Base-by-base conservation (phyloP, 345 rosid genomes). In the Aquilaria malaccensis region DNA sequence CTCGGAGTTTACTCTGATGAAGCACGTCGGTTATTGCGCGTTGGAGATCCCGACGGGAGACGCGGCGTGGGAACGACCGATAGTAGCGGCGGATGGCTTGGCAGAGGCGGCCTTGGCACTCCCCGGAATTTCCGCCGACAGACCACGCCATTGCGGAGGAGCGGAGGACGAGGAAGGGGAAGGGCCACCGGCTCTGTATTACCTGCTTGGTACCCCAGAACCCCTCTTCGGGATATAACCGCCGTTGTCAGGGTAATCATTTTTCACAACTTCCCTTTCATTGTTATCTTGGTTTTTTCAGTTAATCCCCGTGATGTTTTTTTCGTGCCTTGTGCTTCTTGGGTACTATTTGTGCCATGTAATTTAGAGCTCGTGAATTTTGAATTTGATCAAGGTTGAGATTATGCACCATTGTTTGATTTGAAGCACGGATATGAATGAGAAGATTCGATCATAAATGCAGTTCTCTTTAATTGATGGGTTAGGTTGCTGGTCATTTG, bases 161-260 rank as follows among this genome's bases (percentile, higher is more conserved):
- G 60, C 29, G 66, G 59, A 52, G 37, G 15, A 55, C 64, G 84
- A 11, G 73, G 79, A 50, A 66, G 81, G 37, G 77, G 72, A 15
- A 78, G 78, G 45, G 64, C 46, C 32, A 62, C 77, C 10, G 58
- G 54, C 49, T 72, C 80, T 49, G 50, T 48, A 59, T 76, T 94
- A 47, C 99, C 99, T 70, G 67, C 83, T 65, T 84, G 91, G 96
- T 87, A 94, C 69, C 97, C 96, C 1, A 80, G 99, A 64, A 79
- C 83, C 5, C 96, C 97, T 58, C 83, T 90, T 1, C 80, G 81
- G 1, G 93, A 94, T 58, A 73, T 94, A 13, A 88, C 97, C 54
- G 52, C 78, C 30, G 47, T 85, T 58, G 55, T 76, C 12, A 67
- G 85, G 88, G 97, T 90, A 88, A 70, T 41, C 6, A 53, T 47